Percentiles rank a stretch among this genome's conserved stretches.
Conservation (phyloP, 2,329 filamentous ascomycete genomes). For the Aureobasidium sp. region DNA sequence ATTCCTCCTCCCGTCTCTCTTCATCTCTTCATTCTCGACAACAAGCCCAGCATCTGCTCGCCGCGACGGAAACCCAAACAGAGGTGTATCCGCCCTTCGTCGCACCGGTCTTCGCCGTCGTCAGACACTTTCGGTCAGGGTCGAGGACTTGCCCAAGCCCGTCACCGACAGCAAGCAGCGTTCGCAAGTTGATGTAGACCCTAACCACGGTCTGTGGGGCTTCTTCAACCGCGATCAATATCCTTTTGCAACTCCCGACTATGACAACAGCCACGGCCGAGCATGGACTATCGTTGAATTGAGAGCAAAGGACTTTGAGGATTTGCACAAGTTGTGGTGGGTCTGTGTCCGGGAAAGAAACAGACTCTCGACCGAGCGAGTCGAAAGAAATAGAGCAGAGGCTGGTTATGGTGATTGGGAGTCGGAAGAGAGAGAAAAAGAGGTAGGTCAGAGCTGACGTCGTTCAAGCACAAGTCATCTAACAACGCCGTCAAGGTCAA, state of each 20-base stretch:
- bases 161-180: slow-evolving; percentile 50
- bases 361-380: slow-evolving; percentile 66
- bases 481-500: slow-evolving; percentile 48
- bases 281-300: slow-evolving; percentile 81
- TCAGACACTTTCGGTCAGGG: slow-evolving; percentile 64
- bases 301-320: slow-evolving; percentile 83
- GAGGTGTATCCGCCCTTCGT: slow-evolving; percentile 74
- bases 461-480: too few relatives aligned
- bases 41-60: slow-evolving; percentile 19
- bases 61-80: slow-evolving; percentile 65
- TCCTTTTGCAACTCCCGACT: slow-evolving; percentile 61
- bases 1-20: slow-evolving; percentile 27
- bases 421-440: slow-evolving; percentile 50
- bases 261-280: slow-evolving; percentile 65
- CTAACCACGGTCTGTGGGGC: slow-evolving; percentile 80
- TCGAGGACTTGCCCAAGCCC: slow-evolving; percentile 65
- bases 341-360: slow-evolving; percentile 87
- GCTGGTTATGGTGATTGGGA: slow-evolving; percentile 68
- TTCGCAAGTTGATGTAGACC: slow-evolving; percentile 48
- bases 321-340: slow-evolving; percentile 91
- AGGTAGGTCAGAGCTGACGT: too few relatives aligned
- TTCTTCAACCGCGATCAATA: slow-evolving; percentile 72
- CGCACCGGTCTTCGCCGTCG: slow-evolving; percentile 58
- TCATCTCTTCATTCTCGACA: slow-evolving; percentile 25
- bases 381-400: slow-evolving; percentile 58